Conservation (phyloP, 2,329 filamentous ascomycete genomes). For the Epichloe festucae region DNA sequence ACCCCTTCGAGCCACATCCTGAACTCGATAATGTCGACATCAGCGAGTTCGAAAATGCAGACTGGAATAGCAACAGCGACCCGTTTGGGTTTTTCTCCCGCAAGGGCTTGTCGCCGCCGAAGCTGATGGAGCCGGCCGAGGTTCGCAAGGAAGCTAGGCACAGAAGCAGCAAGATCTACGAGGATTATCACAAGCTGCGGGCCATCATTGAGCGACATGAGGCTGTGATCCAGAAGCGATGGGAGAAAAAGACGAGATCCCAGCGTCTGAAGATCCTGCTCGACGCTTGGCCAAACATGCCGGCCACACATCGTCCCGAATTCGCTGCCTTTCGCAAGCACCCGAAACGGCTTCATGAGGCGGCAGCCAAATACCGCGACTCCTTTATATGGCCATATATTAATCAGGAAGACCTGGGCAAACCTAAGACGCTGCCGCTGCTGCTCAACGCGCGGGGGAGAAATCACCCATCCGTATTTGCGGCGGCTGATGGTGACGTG, state of each 20-base stretch:
- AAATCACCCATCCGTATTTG: constrained; percentile 33
- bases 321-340: constrained; percentile 24
- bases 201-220: constrained; percentile 37
- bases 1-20: constrained; percentile 3
- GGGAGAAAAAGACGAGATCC: constrained; percentile 36
- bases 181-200: constrained; percentile 21
- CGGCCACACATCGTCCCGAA: constrained; percentile 37
- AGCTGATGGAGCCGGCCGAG: constrained; percentile 1
- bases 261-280: constrained; percentile 34
- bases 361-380: constrained; percentile 15
- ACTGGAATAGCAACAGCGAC: constrained; percentile 1
- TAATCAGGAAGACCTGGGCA: constrained; percentile 41
- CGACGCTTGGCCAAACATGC: constrained; percentile 36
- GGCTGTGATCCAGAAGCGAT: constrained; percentile 36
- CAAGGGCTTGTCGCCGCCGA: not conserved
- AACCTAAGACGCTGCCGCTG: constrained; percentile 30
- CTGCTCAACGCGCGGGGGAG: constrained; percentile 40
- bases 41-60: not conserved
- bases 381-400: constrained; percentile 39
- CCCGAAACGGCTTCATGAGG: constrained; percentile 4
- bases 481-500: constrained; percentile 26
- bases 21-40: not conserved
- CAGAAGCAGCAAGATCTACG: constrained; percentile 19
- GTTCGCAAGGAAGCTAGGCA: constrained; percentile 7
- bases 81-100: constrained; percentile 1